Evolutionary conservation across 176 grass and related monocot genomes (phyloP).

Genomic region (Ananas comosus): DNA sequence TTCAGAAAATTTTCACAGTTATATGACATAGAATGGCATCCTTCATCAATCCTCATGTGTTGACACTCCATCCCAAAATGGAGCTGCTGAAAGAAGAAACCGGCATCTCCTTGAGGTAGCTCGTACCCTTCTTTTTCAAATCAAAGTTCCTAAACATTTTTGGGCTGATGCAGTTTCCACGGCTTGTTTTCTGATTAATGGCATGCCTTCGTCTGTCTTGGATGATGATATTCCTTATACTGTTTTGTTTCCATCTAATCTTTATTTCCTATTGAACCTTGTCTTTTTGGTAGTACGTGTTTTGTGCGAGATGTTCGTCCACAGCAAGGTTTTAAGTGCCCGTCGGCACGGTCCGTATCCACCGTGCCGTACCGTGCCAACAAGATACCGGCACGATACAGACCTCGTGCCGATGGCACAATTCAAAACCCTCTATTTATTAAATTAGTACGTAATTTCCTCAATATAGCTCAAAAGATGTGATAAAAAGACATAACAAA

Average conservation of each 20-base stretch:
- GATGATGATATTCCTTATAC: background rate
- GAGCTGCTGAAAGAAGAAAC: background rate
- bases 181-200: background rate
- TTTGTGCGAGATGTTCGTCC: background rate
- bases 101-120: background rate
- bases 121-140: background rate
- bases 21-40: background rate
- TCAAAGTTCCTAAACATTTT: background rate
- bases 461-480: no score
- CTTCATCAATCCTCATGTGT: background rate
- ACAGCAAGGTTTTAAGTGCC: no score
- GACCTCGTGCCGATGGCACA: no score
- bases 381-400: no score
- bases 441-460: no score
- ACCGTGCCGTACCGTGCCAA: no score
- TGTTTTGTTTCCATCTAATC: background rate
- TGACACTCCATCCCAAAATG: background rate
- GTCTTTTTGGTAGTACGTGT: background rate
- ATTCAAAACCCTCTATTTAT: no score
- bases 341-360: no score
- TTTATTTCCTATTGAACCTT: background rate
- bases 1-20: background rate
- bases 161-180: background rate
- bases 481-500: no score
- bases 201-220: background rate